phyloP scores from a whole-genome alignment of 768 basidiomycete genomes.

The Boletus bicolor region DNA sequence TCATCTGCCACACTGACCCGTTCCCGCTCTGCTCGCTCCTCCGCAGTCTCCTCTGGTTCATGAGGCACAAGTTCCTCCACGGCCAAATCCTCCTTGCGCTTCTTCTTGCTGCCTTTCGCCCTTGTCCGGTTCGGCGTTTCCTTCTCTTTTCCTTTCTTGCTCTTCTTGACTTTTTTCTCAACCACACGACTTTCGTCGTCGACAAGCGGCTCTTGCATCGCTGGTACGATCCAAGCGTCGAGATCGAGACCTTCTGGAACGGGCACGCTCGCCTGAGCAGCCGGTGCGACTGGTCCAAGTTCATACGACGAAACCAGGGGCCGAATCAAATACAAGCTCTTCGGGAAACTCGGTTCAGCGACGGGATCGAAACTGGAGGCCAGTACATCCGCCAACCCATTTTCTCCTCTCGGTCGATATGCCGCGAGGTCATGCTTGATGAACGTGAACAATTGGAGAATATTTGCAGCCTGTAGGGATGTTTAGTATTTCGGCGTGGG shows the following conservation, averaged over 20 bases:
- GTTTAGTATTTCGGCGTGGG: neutral
- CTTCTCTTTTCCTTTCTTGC: conserved; percentile 48
- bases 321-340: conserved; percentile 81
- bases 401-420: conserved; percentile 43
- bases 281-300: conserved; percentile 77
- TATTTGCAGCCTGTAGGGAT: conserved; percentile 68
- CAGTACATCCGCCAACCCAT: conserved; percentile 37
- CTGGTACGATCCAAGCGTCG: conserved; percentile 80
- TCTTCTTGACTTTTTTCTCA: conserved; percentile 39
- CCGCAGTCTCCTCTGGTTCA: conserved; percentile 49
- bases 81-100: conserved; percentile 30
- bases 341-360: conserved; percentile 62
- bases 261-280: conserved; percentile 78
- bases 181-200: conserved; percentile 38
- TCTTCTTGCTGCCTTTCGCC: conserved; percentile 44
- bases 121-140: conserved; percentile 27
- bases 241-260: conserved; percentile 85
- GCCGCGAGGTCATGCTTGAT: conserved; percentile 67
- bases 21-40: conserved; percentile 59
- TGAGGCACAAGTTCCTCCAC: conserved; percentile 37
- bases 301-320: conserved; percentile 77
- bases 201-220: conserved; percentile 34
- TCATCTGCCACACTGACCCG: conserved; percentile 42
- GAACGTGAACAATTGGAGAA: conserved; percentile 70
- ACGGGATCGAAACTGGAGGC: conserved; percentile 38